Evolutionary conservation across 805 yeast genomes (phyloP).

Genomic region (Candida patagonica): DNA sequence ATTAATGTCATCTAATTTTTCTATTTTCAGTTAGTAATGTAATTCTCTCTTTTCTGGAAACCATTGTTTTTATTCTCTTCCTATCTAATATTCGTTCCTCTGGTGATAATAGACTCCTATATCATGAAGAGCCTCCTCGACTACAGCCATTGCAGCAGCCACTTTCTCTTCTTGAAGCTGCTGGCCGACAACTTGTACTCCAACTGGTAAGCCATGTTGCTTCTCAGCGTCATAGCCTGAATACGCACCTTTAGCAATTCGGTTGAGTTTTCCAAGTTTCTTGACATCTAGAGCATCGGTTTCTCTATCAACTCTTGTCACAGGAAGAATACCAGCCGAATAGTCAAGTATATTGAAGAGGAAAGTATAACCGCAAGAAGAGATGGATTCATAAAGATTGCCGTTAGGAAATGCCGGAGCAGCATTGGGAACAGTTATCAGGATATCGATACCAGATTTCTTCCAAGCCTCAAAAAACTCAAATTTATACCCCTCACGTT

Average conservation of each 20-base stretch:
- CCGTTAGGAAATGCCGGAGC: conserved; percentile 35
- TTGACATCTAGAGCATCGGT: conserved; percentile 26
- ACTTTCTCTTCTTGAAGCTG: conserved; percentile 56
- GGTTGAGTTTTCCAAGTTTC: conserved; percentile 24
- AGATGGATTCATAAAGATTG: conserved; percentile 28
- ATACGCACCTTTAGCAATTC: conserved; percentile 37
- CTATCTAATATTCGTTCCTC: conserved; percentile 8
- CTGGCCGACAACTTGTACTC: conserved; percentile 56
- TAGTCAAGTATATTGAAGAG: conserved; percentile 48
- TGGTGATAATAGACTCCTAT: conserved; percentile 23
- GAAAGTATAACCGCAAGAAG: conserved; percentile 44
- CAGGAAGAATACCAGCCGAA: conserved; percentile 47
- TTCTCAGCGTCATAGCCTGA: conserved; percentile 42
- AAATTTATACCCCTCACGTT: conserved; percentile 29
- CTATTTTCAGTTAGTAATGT: neutral
- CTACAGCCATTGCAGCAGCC: conserved; percentile 37
- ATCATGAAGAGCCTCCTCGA: conserved; percentile 28
- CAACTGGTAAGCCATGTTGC: conserved; percentile 52
- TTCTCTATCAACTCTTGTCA: conserved; percentile 38
- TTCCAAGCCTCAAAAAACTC: conserved; percentile 29
- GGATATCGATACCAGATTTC: conserved; percentile 29
- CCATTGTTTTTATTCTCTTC: conserved; percentile 1
- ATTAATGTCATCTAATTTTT: no score
- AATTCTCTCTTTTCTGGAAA: neutral
- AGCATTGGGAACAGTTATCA: conserved; percentile 34